Evolutionary conservation across 1,139 yeast genomes (phyloP).

Genomic region (Kodamaea suecica): DNA sequence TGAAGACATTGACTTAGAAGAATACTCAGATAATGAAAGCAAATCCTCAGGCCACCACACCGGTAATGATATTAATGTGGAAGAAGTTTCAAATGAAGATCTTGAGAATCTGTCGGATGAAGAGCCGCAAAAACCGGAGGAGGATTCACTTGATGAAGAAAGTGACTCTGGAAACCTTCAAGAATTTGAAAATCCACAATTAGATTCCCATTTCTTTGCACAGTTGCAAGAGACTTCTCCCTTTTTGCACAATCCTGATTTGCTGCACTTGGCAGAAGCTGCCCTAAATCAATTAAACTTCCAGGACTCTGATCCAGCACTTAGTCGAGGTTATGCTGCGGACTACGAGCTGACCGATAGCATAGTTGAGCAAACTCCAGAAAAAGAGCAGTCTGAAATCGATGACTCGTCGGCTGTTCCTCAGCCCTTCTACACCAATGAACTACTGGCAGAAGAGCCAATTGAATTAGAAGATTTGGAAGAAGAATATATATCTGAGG

Average conservation of each 20-base stretch:
- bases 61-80: no score
- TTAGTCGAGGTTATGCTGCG: slow-evolving; percentile 18
- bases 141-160: not conserved
- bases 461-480: slow-evolving; percentile 13
- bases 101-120: not conserved
- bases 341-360: slow-evolving; percentile 21
- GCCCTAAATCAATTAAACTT: slow-evolving; percentile 9
- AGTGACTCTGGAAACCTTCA: not conserved
- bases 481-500: slow-evolving; percentile 26
- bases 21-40: not conserved
- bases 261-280: slow-evolving; percentile 10
- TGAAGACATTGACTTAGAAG: not conserved
- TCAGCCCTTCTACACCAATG: slow-evolving; percentile 17
- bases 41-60: no score
- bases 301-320: not conserved
- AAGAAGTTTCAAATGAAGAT: not conserved
- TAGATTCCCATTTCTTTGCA: not conserved
- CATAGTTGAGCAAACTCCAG: slow-evolving; percentile 5
- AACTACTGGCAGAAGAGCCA: slow-evolving; percentile 7
- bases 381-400: slow-evolving; percentile 3
- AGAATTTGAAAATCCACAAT: not conserved
- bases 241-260: not conserved
- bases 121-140: not conserved
- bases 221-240: not conserved
- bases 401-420: slow-evolving; percentile 19